phyloP scores from a whole-genome alignment of 768 basidiomycete genomes.

The Boletus vinaceobasis region DNA sequence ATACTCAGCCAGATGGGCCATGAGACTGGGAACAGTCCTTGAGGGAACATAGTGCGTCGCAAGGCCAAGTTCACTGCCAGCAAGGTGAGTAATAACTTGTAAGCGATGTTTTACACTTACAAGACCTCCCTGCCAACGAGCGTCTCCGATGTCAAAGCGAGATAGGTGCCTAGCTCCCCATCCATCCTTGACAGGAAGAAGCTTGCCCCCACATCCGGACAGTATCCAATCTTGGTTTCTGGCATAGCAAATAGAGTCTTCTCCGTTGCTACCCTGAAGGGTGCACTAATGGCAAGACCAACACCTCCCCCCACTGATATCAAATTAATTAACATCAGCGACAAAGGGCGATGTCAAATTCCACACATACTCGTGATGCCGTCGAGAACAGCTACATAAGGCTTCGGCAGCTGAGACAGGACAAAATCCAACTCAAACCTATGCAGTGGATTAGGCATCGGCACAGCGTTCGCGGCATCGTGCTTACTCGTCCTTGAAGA shows the following conservation, averaged over 20 bases:
- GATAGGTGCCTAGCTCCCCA: slow-evolving; percentile 91
- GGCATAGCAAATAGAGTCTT: slow-evolving; percentile 94
- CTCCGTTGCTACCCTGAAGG: slow-evolving; percentile 92
- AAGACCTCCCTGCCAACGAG: slow-evolving; percentile 80
- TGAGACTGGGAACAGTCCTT: slow-evolving; percentile 64
- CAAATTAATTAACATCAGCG: slow-evolving; percentile 1
- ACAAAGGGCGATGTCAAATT: slow-evolving; percentile 5
- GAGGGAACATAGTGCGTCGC: slow-evolving; percentile 93
- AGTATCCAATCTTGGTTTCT: slow-evolving; percentile 89
- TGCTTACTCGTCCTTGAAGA: slow-evolving; percentile 86
- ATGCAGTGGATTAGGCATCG: slow-evolving; percentile 10
- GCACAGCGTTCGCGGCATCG: slow-evolving; percentile 2
- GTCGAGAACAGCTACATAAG: slow-evolving; percentile 90
- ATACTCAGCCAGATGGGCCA: slow-evolving; percentile 57
- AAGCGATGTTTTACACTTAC: slow-evolving; percentile 45
- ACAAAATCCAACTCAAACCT: slow-evolving; percentile 82
- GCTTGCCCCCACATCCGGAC: slow-evolving; percentile 90
- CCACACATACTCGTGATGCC: slow-evolving; percentile 77
- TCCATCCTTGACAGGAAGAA: slow-evolving; percentile 88
- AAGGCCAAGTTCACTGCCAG: slow-evolving; percentile 77
- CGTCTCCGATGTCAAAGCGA: slow-evolving; percentile 75
- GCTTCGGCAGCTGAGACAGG: slow-evolving; percentile 68
- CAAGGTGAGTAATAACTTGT: slow-evolving; percentile 9
- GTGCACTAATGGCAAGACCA: slow-evolving; percentile 79
- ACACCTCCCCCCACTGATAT: slow-evolving; percentile 90